A percentile compares a stretch with the other conserved stretches of the same genome.
These are phyloP conservation scores for Phaseolus coccineus DNA, from an alignment of 331 rosid species.

Conservation along the genomic window DNA sequence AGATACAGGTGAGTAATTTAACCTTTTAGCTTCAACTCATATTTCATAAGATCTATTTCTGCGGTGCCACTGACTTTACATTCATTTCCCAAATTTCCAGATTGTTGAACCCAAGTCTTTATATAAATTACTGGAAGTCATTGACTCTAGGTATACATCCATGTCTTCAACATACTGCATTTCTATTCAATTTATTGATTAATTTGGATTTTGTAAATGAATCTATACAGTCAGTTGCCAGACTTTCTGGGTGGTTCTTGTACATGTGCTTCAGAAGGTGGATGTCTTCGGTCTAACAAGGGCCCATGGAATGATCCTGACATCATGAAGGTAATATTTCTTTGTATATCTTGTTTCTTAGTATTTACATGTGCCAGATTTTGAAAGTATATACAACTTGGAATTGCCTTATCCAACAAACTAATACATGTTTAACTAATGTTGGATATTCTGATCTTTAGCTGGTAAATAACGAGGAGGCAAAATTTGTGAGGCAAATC, in stretches of 20 bases:
- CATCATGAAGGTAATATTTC: constrained; percentile 75
- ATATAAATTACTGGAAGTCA: constrained; percentile 65
- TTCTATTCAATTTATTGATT: constrained; percentile 33
- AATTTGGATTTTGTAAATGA: constrained; percentile 34
- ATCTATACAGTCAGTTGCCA: constrained; percentile 75
- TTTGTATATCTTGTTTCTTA: constrained; percentile 15
- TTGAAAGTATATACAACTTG: constrained; percentile 28
- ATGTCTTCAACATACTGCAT: constrained; percentile 18
- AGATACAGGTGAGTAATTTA: constrained; percentile 67
- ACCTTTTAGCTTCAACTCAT: constrained; percentile 13
- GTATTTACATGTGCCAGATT: constrained; percentile 17
- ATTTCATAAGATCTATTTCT: constrained; percentile 13
- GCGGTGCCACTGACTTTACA: constrained; percentile 27
- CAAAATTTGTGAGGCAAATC: constrained; percentile 69
- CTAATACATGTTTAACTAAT: constrained; percentile 39
- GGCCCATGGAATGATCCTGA: constrained; percentile 94
- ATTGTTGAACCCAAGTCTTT: constrained; percentile 71
- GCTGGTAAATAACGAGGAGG: constrained; percentile 69
- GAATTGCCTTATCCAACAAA: constrained; percentile 34
- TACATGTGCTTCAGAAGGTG: constrained; percentile 73
- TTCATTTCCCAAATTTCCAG: constrained; percentile 52
- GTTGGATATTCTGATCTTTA: constrained; percentile 45
- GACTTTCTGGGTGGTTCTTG: constrained; percentile 93
- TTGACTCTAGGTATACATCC: constrained; percentile 69
- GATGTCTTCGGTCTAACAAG: constrained; percentile 81